Percentiles rank a stretch among this genome's conserved stretches.
phyloP scores from a whole-genome alignment of 768 basidiomycete genomes.

The Fomitopsis serialis region DNA sequence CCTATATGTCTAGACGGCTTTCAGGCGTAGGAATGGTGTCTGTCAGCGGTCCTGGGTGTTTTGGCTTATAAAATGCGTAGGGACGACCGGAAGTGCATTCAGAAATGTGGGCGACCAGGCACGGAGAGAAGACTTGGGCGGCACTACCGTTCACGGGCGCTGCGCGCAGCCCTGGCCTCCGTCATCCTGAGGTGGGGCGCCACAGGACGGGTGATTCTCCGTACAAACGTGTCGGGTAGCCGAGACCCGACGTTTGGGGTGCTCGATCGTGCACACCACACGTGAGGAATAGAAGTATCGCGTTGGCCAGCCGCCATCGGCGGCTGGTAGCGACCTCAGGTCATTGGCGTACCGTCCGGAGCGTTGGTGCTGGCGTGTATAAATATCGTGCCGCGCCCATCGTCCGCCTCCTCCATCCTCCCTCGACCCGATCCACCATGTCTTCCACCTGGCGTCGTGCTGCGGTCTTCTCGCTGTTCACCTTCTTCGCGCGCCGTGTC shows the following conservation, averaged over 20 bases:
- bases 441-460: constrained; percentile 14
- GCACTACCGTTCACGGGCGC: not conserved
- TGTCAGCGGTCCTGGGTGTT: not conserved
- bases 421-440: constrained; percentile 11
- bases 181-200: not conserved
- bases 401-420: not conserved
- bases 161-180: not conserved
- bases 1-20: not conserved
- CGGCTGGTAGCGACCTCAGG: not conserved
- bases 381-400: not conserved
- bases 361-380: not conserved
- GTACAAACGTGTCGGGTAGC: not conserved
- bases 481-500: constrained; percentile 21
- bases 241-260: not conserved
- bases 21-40: not conserved
- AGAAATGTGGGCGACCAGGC: not conserved
- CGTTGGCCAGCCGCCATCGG: not conserved
- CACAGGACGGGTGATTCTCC: not conserved
- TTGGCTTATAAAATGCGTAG: not conserved
- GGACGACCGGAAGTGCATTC: not conserved
- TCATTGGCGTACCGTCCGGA: not conserved
- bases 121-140: not conserved
- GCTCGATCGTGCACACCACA: not conserved
- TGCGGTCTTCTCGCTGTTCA: constrained; percentile 14
- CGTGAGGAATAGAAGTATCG: not conserved